Percentiles rank a stretch among this genome's conserved stretches.
phyloP scores from a whole-genome alignment of 768 basidiomycete genomes.

The Podaxis rugospora region DNA sequence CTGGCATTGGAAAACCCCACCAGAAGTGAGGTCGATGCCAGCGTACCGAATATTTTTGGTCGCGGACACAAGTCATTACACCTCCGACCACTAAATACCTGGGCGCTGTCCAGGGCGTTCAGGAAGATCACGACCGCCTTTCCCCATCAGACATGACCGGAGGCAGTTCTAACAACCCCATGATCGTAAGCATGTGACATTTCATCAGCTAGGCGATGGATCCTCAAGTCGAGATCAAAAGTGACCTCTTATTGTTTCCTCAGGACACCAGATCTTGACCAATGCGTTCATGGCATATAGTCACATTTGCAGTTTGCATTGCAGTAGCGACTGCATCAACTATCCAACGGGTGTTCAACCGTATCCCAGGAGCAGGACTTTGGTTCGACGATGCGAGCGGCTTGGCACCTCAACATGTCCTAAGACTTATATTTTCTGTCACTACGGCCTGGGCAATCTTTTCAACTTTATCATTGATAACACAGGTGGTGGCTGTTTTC shows the following conservation, averaged over 20 bases:
- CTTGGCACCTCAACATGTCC: not conserved
- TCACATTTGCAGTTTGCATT: conserved; percentile 28
- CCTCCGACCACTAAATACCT: too few species aligned
- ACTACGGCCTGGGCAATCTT: conserved; percentile 25
- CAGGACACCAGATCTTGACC: not conserved
- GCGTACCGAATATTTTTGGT: not conserved
- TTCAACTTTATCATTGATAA: conserved; percentile 20
- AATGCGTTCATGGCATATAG: conserved; percentile 12
- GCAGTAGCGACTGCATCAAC: conserved; percentile 27
- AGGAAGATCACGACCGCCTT: not conserved
- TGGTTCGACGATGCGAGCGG: conserved; percentile 32
- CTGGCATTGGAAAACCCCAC: too few species aligned
- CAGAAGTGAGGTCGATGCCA: not conserved
- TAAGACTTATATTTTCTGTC: not conserved
- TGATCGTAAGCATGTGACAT: not conserved
- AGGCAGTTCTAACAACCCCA: not conserved
- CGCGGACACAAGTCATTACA: not conserved
- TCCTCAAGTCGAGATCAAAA: not conserved
- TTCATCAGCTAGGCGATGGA: not conserved
- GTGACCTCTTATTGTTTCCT: not conserved
- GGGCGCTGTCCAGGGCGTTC: not conserved
- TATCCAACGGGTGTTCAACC: conserved; percentile 25
- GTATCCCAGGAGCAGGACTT: conserved; percentile 21
- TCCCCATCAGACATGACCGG: not conserved
- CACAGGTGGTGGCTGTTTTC: conserved; percentile 23